Base-by-base conservation (phyloP, 768 basidiomycete genomes). In the Lentinus tigrinus region DNA sequence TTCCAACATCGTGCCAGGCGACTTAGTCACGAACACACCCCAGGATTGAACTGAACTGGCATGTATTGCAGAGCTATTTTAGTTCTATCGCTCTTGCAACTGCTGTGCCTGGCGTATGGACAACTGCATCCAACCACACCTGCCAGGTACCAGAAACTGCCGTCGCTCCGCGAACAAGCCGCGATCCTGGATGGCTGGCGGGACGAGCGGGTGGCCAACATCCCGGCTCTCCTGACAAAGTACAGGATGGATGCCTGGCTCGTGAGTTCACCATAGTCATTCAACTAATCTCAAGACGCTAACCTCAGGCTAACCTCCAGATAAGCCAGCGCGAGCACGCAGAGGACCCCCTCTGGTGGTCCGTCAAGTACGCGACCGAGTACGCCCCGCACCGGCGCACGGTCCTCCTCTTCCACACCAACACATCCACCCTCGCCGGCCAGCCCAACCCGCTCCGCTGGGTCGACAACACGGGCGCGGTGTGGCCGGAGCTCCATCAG, bases 291-390 rank as follows among this genome's bases (percentile, higher is more conserved):
- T 24, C 3, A 24, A 54, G 28, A 49, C 23, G 11, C 38, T 44
- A n/a, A 42, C 40, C 11, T 23, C 42, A 5, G 2, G 0, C 17
- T 28, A 6, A 9, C 11, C 40, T 62, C 34, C 63, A 81, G 78
- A 73, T 79, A 64, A 70, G 69, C 52, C 76, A 78, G 70, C 72
- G 79, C 37, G 82, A 83, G 60, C 78, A 81, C 60, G 81, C 81
- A 3, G 82, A 83, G 57, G 82, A 83, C 62, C 78, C 80, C 6
- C 69, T 79, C 14, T 82, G 81, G 76, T 76, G 78, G 73, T 77
- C 81, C 5, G 70, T 82, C 47, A 78, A 80, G 56, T 75, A 78
- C 49, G 72, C 80, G 8, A 80, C 80, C 8, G 77, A 75, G 50
- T 80, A 77, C 68, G 78, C 77, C 40, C 74, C 77, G 9, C 77